Evolutionary conservation across 2,329 filamentous ascomycete species (phyloP), one percentile per base, ranked within the genome.

Genomic region (Herpotrichia juniperi): DNA sequence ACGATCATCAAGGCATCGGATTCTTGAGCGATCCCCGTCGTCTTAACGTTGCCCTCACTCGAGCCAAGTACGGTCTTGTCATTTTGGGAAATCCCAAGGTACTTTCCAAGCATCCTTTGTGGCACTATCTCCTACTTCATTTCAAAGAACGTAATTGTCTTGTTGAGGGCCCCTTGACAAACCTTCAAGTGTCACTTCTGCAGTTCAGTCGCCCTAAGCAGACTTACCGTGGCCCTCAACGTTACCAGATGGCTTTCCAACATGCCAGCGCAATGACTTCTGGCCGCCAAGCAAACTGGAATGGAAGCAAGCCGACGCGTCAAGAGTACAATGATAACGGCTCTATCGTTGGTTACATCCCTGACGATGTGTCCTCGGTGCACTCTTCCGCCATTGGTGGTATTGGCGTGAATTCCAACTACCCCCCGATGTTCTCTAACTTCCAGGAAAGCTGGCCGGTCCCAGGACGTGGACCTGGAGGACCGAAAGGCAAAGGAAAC

Each of bases 11-110:
- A 74, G 94, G 94, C 61, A 99, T 99, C 66, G 94, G 94, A 77
- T 99, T 99, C 85, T 81, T 99, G 80, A 97, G 93, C 54, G 94
- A 99, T 65, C 94, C 94, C 46, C 91, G 94, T 61, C 93, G 94
- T 81, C 86, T 99, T 67, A 99, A 99, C 70, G 94, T 99, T 19
- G 94, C 93, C 32, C 83, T 99, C 61, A 99, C 94, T 45, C 91
- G 94, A 79, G 94, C 94, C 57, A 97, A 97, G 76, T 99, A 93
- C 67, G 94, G 94, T 52, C 81, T 97, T 26, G 94, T 97, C 54
- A 97, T 99, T 68, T 86, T 99, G 8, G 94, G 94, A 58, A 99
- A 99, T 69, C 94, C 94, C 26, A 97, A 97, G 78, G 93, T 99
- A 31, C 79, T 99, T 37, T 94, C 93, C 34, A 99, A 99, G 81